Base-by-base conservation (phyloP, 257 asterid species). In the Petunia axillaris region DNA sequence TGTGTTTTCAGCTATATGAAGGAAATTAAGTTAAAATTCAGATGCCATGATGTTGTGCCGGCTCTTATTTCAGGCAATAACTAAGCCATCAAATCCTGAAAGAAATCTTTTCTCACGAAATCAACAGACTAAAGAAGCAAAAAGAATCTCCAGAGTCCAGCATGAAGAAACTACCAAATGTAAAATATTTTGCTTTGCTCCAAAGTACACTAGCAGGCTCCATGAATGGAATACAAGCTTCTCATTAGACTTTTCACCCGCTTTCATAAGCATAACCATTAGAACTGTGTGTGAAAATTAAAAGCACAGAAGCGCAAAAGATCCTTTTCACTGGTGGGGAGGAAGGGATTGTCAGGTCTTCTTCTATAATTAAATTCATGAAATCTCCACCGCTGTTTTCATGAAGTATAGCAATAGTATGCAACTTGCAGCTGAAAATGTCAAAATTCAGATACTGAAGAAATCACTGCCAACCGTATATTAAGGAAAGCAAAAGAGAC, bases 301-400 rank as follows among this genome's bases (percentile, higher is more conserved):
- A 71, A 68, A 71, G 43, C 77, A 8, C 2, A 71, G 77, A 70
- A 70, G 36, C 5, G 77, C 75, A 25, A 70, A 70, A 71, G 60
- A 71, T 48, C 43, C 60, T 71, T 71, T 2, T 71, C 77, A 46
- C 48, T 71, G 43, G 60, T 71, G n/a, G 10, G 58, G 59, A 4
- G 77, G 59, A n/a, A 13, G 48, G 16, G 7, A 70, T 46, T 11
- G 16, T 35, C 5, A 4, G 40, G 43, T 71, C 44, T 16, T 48
- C 16, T 71, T 25, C 25, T 37, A 38, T 64, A 71, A 59, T 71
- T 71, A 48, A 71, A 48, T 48, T 10, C 35, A 71, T 35, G 77
- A 25, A 10, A 35, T 41, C 57, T 70, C 8, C 59, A 5, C 44
- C 57, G 15, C 60, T 48, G 43, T 71, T 71, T 59, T 25, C 43